These are phyloP conservation scores for Kuraishia ogatae DNA, from an alignment of 805 yeast species.

Conservation along the genomic window DNA sequence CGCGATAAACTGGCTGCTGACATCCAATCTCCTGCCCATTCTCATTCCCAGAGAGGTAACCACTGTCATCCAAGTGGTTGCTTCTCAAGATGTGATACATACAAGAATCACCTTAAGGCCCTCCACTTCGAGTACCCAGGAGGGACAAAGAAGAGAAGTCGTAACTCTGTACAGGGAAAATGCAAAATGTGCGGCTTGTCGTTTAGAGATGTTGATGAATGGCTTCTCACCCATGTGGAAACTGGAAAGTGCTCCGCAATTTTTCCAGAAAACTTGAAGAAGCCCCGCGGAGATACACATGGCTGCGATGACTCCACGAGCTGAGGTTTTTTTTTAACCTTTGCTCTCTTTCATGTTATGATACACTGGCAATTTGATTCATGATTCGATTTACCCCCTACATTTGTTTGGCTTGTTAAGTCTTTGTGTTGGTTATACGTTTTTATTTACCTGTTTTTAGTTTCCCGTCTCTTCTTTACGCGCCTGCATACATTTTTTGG, in stretches of 20 bases:
- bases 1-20: constrained; percentile 17
- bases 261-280: constrained; percentile 1
- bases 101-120: constrained; percentile 84
- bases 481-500: neutral
- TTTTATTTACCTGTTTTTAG: neutral
- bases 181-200: constrained; percentile 69
- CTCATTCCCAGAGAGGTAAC: constrained; percentile 6
- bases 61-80: constrained; percentile 76
- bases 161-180: constrained; percentile 58
- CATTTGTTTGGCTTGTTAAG: neutral
- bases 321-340: too few relatives aligned
- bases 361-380: neutral
- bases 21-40: constrained; percentile 8
- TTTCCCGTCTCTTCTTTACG: neutral
- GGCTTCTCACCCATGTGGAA: constrained; percentile 74
- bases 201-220: constrained; percentile 65
- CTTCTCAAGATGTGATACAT: constrained; percentile 85
- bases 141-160: constrained; percentile 75
- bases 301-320: neutral
- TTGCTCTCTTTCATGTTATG: neutral
- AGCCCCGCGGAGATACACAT: neutral
- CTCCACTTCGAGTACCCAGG: constrained; percentile 83
- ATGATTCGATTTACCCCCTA: neutral
- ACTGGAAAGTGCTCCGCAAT: constrained; percentile 27
- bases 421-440: neutral